Evolutionary conservation across 208 protist genomes (phyloP).

Genomic region (Leishmania guyanensis): DNA sequence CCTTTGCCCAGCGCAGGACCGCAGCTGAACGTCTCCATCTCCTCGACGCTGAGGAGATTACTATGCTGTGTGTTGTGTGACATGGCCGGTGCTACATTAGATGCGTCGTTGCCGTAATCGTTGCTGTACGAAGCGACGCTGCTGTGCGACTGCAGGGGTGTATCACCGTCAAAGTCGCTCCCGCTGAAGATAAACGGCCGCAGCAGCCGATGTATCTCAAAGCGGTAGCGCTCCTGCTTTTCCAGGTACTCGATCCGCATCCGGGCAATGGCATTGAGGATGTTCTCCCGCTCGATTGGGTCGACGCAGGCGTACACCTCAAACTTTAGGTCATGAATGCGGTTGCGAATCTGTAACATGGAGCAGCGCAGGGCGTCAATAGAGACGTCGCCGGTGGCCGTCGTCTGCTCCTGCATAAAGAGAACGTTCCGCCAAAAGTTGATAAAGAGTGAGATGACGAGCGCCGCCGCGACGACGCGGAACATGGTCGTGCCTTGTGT

Average conservation of each 20-base stretch:
- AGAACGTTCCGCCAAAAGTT: slow-evolving; percentile 69
- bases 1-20: slow-evolving; percentile 72
- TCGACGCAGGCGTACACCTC: slow-evolving; percentile 54
- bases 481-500: slow-evolving; percentile 58
- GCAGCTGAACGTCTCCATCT: slow-evolving; percentile 82
- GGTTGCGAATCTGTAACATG: slow-evolving; percentile 60
- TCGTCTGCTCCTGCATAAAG: slow-evolving; percentile 36
- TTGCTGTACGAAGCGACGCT: slow-evolving; percentile 9
- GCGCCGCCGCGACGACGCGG: slow-evolving; percentile 29
- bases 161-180: slow-evolving; percentile 13
- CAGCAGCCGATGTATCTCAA: slow-evolving; percentile 55
- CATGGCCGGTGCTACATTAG: slow-evolving; percentile 19
- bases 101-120: slow-evolving; percentile 23
- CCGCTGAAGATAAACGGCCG: slow-evolving; percentile 41
- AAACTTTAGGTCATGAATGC: slow-evolving; percentile 64
- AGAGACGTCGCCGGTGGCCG: slow-evolving; percentile 46
- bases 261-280: slow-evolving; percentile 66
- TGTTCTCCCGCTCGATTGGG: slow-evolving; percentile 53
- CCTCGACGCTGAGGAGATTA: slow-evolving; percentile 56
- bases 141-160: slow-evolving; percentile 16
- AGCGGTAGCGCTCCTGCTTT: slow-evolving; percentile 72
- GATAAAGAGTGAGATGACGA: slow-evolving; percentile 37
- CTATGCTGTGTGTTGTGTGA: slow-evolving; percentile 33
- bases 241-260: slow-evolving; percentile 76
- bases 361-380: slow-evolving; percentile 66